A percentile compares a stretch with the other conserved stretches of the same genome.
Conservation (phyloP, 2,329 filamentous ascomycete genomes). For the Eutypa lata region DNA sequence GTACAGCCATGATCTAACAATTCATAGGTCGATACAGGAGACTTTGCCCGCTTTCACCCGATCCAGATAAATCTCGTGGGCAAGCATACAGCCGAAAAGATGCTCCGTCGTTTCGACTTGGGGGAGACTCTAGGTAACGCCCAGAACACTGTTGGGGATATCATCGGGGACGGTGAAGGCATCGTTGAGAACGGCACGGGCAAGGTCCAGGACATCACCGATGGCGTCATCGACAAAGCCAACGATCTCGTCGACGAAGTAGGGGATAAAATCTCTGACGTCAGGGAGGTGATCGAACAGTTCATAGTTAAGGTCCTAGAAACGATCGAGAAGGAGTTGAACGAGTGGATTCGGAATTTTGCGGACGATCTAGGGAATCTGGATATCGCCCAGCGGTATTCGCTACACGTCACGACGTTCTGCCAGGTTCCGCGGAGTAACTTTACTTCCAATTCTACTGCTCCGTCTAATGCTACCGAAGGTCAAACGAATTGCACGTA, state of each 20-base stretch:
- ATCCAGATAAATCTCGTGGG: background rate
- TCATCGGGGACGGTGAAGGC: background rate
- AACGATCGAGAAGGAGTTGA: background rate
- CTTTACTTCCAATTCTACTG: background rate
- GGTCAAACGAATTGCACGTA: background rate
- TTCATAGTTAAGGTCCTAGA: background rate
- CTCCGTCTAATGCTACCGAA: background rate
- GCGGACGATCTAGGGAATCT: background rate
- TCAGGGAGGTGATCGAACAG: background rate
- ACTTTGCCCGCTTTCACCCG: background rate
- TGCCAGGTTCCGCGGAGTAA: background rate
- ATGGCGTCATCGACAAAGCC: background rate
- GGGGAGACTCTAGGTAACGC: background rate
- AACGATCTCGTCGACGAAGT: background rate
- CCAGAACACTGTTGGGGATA: background rate
- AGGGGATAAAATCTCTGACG: background rate
- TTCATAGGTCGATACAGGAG: background rate
- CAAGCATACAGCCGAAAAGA: background rate
- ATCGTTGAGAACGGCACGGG: background rate
- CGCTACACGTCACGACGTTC: background rate
- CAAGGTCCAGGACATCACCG: background rate
- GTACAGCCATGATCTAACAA: background rate
- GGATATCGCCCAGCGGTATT: background rate
- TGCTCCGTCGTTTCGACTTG: background rate
- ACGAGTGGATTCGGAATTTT: background rate